Percentiles rank a stretch among this genome's conserved stretches.
Evolutionary conservation across 192 early-diverging fungal genomes (phyloP).

Genomic region (Paraglomus brasilianum): DNA sequence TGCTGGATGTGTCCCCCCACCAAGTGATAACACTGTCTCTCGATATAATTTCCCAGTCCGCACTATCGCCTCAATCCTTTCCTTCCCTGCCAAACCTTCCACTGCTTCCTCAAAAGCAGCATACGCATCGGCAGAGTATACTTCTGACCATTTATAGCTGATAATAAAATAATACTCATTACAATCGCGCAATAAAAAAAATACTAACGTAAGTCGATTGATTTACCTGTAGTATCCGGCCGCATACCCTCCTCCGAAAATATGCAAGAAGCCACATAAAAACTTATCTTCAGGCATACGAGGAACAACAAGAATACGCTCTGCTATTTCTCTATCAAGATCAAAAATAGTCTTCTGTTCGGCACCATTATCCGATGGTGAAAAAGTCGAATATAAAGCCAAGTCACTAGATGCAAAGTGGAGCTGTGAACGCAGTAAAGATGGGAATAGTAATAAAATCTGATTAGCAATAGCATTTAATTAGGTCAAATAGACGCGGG

Average conservation of each 20-base stretch:
- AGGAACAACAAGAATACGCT: slow-evolving; percentile 44
- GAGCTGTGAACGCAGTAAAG: slow-evolving; percentile 30
- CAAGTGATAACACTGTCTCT: slow-evolving; percentile 57
- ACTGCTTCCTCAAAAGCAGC: slow-evolving; percentile 55
- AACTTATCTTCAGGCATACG: slow-evolving; percentile 51
- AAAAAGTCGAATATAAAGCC: slow-evolving; percentile 46
- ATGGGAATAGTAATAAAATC: background rate
- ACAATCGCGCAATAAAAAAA: background rate
- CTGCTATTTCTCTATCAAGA: slow-evolving; percentile 48
- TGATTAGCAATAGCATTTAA: slow-evolving; percentile 13
- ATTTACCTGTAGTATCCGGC: slow-evolving; percentile 57
- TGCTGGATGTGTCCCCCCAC: slow-evolving; percentile 53
- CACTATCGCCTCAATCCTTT: background rate
- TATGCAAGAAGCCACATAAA: slow-evolving; percentile 58
- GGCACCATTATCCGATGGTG: slow-evolving; percentile 11
- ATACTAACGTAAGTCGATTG: background rate
- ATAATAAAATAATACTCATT: background rate
- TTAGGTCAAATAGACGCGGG: no score
- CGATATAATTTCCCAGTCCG: slow-evolving; percentile 52
- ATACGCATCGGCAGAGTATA: slow-evolving; percentile 63
- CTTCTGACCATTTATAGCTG: slow-evolving; percentile 64
- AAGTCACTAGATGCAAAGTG: slow-evolving; percentile 55
- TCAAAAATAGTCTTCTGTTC: slow-evolving; percentile 50
- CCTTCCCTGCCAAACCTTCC: background rate
- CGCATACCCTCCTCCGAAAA: slow-evolving; percentile 59